Base-by-base conservation (phyloP, 2,329 filamentous ascomycete species). In the Cordyceps fumosorosea region DNA sequence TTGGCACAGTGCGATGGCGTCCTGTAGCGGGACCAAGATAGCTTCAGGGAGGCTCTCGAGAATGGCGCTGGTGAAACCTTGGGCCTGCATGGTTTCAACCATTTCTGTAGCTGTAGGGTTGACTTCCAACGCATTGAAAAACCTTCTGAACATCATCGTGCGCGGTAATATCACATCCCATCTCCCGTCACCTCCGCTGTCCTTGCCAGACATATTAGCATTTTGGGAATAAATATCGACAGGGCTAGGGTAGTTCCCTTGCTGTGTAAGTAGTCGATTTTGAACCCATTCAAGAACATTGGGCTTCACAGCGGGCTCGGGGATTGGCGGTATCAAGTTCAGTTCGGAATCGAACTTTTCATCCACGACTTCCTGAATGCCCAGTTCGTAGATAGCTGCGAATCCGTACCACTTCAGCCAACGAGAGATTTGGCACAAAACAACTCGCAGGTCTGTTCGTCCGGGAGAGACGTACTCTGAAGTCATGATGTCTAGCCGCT, bases 21-120 rank as follows among this genome's bases (percentile, higher is more conserved):
- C 93, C 70, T 89, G 88, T 16, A 98, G 79, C 0, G 90, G 89
- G 2, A 88, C 84, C 60, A 90, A 83, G n/a, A 97, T 81, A 29
- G 90, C 87, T 73, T 96, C 91, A 1, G 95, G 93, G 1, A 98
- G 78, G 0, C 90, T 92, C 65, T 96, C 90, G 18, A 98, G 81
- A 55, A 93, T 77, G 26, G 82, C 78, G 11, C 76, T 74, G 7
- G 82, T 86, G 53, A 96, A 84, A 0, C 88, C 87, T 50, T 61
- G 42, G 50, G 84, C 78, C 63, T 88, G 81, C 76, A 97, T 87
- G 26, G 88, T 80, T 70, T 95, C 88, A 2, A 96, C 88, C 65
- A 89, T 84, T 65, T 88, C 83, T 5, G 83, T 77, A 32, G 81
- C 80, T 14, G 80, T 80, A 57, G 78, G 80, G 16, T 78, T 77